Percentiles rank a stretch among this genome's conserved stretches.
These are phyloP conservation scores for Monosporozyma solicola DNA, from an alignment of 805 yeast species.

Conservation along the genomic window DNA sequence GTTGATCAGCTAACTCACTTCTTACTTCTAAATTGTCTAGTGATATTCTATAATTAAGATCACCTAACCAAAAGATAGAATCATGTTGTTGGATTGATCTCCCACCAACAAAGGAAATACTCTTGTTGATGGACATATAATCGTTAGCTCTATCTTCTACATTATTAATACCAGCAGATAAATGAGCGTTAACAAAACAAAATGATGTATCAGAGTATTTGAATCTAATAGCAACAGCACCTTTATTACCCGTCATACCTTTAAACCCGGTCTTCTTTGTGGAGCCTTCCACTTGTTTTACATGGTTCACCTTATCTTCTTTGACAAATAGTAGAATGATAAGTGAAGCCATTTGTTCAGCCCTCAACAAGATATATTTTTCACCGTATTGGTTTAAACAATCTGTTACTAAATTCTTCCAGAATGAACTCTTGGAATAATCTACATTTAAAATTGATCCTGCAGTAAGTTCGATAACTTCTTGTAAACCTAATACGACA, in stretches of 20 bases:
- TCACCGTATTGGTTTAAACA: constrained; percentile 51
- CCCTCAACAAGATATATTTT: constrained; percentile 52
- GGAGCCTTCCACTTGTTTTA: constrained; percentile 82
- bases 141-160: constrained; percentile 80
- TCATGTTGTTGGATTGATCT: constrained; percentile 75
- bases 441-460: constrained; percentile 84
- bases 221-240: constrained; percentile 89
- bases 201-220: constrained; percentile 70
- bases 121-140: constrained; percentile 62
- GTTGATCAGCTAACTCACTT: constrained; percentile 39
- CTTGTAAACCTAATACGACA: constrained; percentile 85
- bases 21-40: constrained; percentile 69
- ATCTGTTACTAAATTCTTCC: constrained; percentile 64
- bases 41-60: constrained; percentile 74
- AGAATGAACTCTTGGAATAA: constrained; percentile 57
- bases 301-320: constrained; percentile 35
- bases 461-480: constrained; percentile 85
- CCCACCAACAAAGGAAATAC: constrained; percentile 72
- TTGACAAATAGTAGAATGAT: constrained; percentile 57
- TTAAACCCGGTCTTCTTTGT: constrained; percentile 91
- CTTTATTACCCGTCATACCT: constrained; percentile 95
- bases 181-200: constrained; percentile 81
- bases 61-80: constrained; percentile 88
- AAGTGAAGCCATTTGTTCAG: constrained; percentile 68
- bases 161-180: constrained; percentile 85